A percentile compares a stretch with the other conserved stretches of the same genome.
phyloP scores from a whole-genome alignment of 148 eudicot genomes.

The Silene latifolia region DNA sequence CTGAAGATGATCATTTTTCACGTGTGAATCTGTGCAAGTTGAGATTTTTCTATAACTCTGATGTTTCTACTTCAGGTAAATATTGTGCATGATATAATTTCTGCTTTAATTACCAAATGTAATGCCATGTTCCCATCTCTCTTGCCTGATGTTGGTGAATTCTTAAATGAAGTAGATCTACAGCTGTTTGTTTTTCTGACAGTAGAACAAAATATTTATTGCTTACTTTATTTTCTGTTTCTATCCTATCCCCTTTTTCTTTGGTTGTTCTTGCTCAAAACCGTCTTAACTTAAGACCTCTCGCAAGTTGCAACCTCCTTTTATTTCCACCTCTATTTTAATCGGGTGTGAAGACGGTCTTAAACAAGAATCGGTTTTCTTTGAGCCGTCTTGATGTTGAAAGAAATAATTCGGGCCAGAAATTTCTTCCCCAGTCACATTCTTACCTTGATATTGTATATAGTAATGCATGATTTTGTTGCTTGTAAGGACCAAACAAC shows the following conservation, averaged over 20 bases:
- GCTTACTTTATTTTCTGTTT: too few species aligned
- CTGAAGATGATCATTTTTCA: too few species aligned
- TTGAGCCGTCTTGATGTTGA: neutral
- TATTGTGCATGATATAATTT: too few species aligned
- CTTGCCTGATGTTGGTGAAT: neutral
- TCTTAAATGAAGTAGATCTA: neutral
- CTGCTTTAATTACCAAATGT: neutral
- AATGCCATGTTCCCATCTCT: too few species aligned
- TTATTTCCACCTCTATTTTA: too few species aligned
- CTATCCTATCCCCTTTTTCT: neutral
- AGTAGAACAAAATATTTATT: too few species aligned
- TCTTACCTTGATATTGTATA: too few species aligned
- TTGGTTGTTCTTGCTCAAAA: too few species aligned
- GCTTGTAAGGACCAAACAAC: neutral
- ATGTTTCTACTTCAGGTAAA: slow-evolving; percentile 12
- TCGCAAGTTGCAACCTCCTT: too few species aligned
- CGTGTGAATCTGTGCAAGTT: neutral
- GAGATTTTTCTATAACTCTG: neutral
- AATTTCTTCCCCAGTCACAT: neutral
- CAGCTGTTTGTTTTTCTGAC: neutral
- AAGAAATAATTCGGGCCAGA: neutral
- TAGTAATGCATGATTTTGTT: neutral
- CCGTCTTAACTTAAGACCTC: too few species aligned
- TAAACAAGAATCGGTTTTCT: too few species aligned
- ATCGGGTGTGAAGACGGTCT: too few species aligned